Conservation (phyloP, 2,329 filamentous ascomycete genomes). For the Microdochium trichocladiopsis region DNA sequence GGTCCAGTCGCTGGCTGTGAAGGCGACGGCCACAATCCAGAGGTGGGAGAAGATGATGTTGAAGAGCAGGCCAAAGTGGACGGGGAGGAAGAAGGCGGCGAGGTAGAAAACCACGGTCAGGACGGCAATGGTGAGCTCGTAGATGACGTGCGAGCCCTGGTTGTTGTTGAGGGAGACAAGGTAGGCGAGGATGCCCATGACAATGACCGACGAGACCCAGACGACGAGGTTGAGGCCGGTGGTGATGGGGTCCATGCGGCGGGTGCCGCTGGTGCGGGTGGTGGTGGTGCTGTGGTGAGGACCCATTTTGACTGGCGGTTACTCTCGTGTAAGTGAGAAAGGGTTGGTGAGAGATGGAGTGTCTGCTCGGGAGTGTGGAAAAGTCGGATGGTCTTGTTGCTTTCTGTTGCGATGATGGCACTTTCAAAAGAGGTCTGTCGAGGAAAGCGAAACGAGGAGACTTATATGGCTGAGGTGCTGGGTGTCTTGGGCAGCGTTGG, state of each 20-base stretch:
- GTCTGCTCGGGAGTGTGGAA: not conserved
- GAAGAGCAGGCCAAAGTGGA: not conserved
- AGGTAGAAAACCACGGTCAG: constrained; percentile 1
- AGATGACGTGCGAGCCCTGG: not conserved
- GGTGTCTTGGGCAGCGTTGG: too few relatives aligned
- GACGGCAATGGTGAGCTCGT: not conserved
- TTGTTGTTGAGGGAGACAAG: not conserved
- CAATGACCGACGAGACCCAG: not conserved
- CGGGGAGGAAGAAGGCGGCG: constrained; percentile 1
- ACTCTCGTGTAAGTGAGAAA: not conserved
- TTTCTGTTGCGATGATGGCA: not conserved
- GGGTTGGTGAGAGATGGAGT: not conserved
- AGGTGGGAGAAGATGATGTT: constrained; percentile 1
- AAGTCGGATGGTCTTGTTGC: not conserved
- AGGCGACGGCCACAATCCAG: constrained; percentile 1
- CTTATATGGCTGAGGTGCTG: too few relatives aligned
- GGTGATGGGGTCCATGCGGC: not conserved
- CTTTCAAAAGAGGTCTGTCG: not conserved
- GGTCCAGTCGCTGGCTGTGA: not conserved
- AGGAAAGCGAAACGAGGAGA: not conserved
- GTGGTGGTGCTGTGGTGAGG: not conserved
- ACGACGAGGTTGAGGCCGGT: not conserved
- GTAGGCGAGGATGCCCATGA: constrained; percentile 1
- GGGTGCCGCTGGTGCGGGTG: not conserved
- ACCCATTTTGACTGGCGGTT: not conserved